A percentile compares a stretch with the other conserved stretches of the same genome.
phyloP scores from a whole-genome alignment of 1,139 yeast genomes.

The Scheffersomyces parashehatae region DNA sequence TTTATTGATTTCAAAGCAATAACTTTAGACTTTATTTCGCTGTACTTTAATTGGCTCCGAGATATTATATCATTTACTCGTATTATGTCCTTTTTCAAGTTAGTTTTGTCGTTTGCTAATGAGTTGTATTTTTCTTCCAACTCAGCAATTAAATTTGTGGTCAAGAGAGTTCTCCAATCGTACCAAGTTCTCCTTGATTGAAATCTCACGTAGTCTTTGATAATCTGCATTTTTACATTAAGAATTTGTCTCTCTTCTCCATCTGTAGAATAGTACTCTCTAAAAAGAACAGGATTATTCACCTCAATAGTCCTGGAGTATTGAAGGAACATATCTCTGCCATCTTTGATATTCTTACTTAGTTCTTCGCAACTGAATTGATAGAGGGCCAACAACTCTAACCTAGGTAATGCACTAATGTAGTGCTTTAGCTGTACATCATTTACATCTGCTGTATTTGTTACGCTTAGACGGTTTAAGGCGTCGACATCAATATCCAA shows the following conservation, averaged over 20 bases:
- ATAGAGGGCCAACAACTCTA: conserved; percentile 39
- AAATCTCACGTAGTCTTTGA: conserved; percentile 51
- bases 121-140: conserved; percentile 28
- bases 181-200: conserved; percentile 59
- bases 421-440: conserved; percentile 26
- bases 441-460: conserved; percentile 14
- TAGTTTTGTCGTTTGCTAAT: conserved; percentile 27
- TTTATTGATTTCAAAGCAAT: conserved; percentile 20
- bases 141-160: conserved; percentile 36
- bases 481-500: conserved; percentile 38
- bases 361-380: conserved; percentile 56
- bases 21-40: conserved; percentile 23
- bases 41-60: conserved; percentile 13
- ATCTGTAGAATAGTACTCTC: conserved; percentile 43
- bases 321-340: conserved; percentile 43
- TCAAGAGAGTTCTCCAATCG: conserved; percentile 54
- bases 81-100: conserved; percentile 22
- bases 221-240: conserved; percentile 42
- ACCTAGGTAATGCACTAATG: conserved; percentile 35
- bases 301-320: conserved; percentile 43
- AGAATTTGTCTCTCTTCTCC: conserved; percentile 38
- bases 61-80: conserved; percentile 16
- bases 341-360: conserved; percentile 50
- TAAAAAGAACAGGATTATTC: conserved; percentile 51
- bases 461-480: conserved; percentile 25